Conservation (phyloP, 352 stramenopile species). For the Globisporangium radiosum region DNA sequence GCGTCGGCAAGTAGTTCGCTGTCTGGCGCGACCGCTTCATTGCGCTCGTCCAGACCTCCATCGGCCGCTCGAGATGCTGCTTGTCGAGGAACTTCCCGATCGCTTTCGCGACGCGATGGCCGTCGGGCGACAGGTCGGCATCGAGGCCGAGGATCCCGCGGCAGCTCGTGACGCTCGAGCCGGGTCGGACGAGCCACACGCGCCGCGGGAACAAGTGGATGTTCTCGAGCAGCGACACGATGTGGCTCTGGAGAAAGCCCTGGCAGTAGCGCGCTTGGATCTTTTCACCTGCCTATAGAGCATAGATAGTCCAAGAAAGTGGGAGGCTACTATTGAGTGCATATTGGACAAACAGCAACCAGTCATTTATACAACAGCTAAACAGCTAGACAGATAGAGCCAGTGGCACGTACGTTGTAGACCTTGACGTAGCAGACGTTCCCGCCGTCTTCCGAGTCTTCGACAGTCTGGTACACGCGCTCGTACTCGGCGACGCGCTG, state of each 20-base stretch:
- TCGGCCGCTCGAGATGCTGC: conserved; percentile 60
- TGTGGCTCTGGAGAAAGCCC: conserved; percentile 82
- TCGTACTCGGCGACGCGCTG: conserved; percentile 90
- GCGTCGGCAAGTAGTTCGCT: conserved; percentile 48
- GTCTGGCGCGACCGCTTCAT: conserved; percentile 83
- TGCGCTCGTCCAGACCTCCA: conserved; percentile 73
- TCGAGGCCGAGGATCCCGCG: conserved; percentile 77
- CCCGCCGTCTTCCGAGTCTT: conserved; percentile 74
- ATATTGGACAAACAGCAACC: too few relatives aligned
- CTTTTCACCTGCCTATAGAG: conserved; percentile 73
- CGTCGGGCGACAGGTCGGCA: conserved; percentile 76
- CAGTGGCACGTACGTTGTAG: conserved; percentile 65
- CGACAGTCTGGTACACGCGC: conserved; percentile 89
- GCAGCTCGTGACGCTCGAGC: conserved; percentile 70
- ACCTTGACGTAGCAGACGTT: conserved; percentile 91
- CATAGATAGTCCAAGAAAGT: too few relatives aligned
- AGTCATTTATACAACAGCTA: not conserved
- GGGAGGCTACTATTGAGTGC: too few relatives aligned
- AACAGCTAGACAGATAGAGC: not conserved
- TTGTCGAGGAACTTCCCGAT: conserved; percentile 84
- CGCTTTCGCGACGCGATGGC: conserved; percentile 65
- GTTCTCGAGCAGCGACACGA: conserved; percentile 87
- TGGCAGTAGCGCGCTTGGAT: conserved; percentile 85
- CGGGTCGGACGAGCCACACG: conserved; percentile 88
- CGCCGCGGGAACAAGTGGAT: conserved; percentile 87